Evolutionary conservation across 495 filamentous ascomycete species (phyloP).

Genomic region (Hypoxylon lenormandii): DNA sequence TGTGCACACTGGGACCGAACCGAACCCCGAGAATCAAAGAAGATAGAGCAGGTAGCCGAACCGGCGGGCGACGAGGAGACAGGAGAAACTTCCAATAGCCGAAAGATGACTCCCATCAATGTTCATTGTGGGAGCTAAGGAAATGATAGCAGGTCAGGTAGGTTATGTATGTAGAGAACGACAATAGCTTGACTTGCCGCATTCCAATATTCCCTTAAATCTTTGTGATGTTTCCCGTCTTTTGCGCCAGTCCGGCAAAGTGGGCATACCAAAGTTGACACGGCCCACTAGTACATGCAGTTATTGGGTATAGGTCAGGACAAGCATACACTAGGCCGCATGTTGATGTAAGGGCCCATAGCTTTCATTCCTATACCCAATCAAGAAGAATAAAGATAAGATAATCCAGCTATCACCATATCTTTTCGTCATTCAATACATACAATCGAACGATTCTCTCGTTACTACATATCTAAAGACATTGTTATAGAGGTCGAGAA

Average conservation of each 20-base stretch:
- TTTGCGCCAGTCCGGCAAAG: background rate
- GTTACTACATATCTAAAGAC: constrained; percentile 20
- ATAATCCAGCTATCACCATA: constrained; percentile 7
- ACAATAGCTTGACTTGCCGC: no score
- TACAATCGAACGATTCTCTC: constrained; percentile 39
- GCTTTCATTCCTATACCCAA: constrained; percentile 13
- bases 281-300: background rate
- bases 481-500: constrained; percentile 15
- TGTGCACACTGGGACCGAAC: constrained; percentile 38
- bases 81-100: constrained; percentile 23
- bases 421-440: constrained; percentile 31
- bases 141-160: no score
- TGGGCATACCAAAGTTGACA: background rate
- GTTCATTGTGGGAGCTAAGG: constrained; percentile 8
- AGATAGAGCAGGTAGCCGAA: constrained; percentile 27
- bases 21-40: constrained; percentile 41
- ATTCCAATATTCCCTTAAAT: no score
- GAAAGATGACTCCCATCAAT: constrained; percentile 14
- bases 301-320: background rate
- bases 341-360: background rate
- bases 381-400: constrained; percentile 24
- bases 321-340: no score
- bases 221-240: no score
- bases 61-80: constrained; percentile 24
- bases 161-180: no score